A percentile compares a stretch with the other conserved stretches of the same genome.
phyloP scores from a whole-genome alignment of 169 alveolate genomes.

The Eimeria praecox region DNA sequence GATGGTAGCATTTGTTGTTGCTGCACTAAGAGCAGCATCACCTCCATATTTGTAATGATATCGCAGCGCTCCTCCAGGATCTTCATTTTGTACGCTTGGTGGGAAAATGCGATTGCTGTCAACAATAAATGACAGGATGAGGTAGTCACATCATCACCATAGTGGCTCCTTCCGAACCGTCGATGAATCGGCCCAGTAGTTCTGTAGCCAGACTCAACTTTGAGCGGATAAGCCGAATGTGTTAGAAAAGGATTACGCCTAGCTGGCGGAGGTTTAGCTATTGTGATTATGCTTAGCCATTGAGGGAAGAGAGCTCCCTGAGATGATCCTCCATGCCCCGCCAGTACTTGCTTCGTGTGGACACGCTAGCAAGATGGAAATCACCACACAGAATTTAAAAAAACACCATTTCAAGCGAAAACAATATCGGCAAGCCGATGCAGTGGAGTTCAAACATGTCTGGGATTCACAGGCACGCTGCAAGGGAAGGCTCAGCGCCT shows the following conservation, averaged over 20 bases:
- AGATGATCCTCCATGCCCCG: not conserved
- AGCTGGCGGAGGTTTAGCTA: not conserved
- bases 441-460: not conserved
- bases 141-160: not conserved
- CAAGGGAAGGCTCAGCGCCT: not conserved
- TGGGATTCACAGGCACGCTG: not conserved
- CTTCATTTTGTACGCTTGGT: not conserved
- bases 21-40: slow-evolving; percentile 62
- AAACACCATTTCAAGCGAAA: not conserved
- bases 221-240: not conserved
- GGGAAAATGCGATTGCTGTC: not conserved
- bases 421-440: not conserved
- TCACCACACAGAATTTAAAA: not conserved
- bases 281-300: not conserved
- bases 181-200: not conserved
- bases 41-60: slow-evolving; percentile 60
- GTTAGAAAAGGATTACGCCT: not conserved
- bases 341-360: not conserved
- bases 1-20: slow-evolving; percentile 61
- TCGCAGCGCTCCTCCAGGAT: slow-evolving; percentile 66
- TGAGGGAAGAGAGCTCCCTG: not conserved
- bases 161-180: not conserved
- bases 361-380: not conserved
- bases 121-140: not conserved
- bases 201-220: not conserved